These are phyloP conservation scores for Nicotiana attenuata DNA, from an alignment of 257 asterid genomes.

Conservation along the genomic window DNA sequence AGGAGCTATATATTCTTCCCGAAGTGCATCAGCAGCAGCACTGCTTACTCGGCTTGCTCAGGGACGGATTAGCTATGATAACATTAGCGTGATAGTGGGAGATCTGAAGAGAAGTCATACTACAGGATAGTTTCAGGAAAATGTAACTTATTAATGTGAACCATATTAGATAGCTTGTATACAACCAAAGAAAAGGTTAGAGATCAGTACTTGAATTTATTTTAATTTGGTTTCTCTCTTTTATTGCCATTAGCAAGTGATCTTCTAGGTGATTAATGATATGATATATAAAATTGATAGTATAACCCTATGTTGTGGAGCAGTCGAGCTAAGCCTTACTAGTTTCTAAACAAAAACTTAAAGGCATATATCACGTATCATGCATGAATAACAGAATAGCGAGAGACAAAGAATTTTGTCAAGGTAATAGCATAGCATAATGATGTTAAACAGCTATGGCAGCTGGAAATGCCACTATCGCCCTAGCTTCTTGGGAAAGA, in stretches of 20 bases:
- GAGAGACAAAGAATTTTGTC: background rate
- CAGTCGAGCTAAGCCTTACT: background rate
- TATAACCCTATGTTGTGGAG: background rate
- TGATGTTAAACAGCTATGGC: background rate
- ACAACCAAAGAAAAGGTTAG: background rate
- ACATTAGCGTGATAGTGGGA: constrained; percentile 13
- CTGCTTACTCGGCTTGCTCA: constrained; percentile 4
- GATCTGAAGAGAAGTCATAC: constrained; percentile 1
- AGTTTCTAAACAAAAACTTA: background rate
- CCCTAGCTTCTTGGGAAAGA: background rate
- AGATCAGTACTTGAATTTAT: background rate
- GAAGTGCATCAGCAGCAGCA: constrained; percentile 17
- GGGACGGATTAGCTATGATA: background rate
- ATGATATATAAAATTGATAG: background rate
- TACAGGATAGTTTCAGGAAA: background rate
- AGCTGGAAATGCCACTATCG: background rate
- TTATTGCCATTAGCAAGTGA: background rate
- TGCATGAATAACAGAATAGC: too few species aligned
- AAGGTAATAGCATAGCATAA: background rate
- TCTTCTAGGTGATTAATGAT: too few species aligned
- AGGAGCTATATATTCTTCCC: background rate
- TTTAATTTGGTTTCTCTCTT: background rate
- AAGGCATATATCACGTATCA: background rate
- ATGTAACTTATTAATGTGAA: background rate
- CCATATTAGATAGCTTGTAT: background rate